Base-by-base conservation (phyloP, 2,329 filamentous ascomycete species). In the Akanthomyces muscarius region DNA sequence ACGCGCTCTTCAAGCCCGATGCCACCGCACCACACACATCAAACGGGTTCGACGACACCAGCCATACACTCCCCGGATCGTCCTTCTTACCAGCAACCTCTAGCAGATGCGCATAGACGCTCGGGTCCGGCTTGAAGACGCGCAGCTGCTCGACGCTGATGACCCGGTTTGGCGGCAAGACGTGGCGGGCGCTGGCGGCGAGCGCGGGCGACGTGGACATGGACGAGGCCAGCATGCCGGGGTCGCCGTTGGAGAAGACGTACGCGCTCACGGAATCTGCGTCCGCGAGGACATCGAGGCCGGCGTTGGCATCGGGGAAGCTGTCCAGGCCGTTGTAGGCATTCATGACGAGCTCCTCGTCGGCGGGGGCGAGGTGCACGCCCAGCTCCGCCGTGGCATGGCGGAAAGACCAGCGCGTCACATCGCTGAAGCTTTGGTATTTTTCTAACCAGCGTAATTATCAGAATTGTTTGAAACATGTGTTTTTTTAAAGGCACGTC, bases 41-140 rank as follows among this genome's bases (percentile, higher is more conserved):
- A 71, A 92, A 92, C 2, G 89, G 86, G 70, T 92, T 92, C 1
- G 85, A 84, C 67, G 83, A 89, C 6, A 93, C 81, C 8, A 92
- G 73, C 87, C 89, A 91, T 16, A 91, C 78, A 30, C 82, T 76
- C 1, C 71, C 75, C 66, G 80, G 76, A 21, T 79, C 68, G 0
- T 73, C 75, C 45, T 75, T 67, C 68, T 81, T 82, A 3, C 81
- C 81, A 2, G 81, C 77, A 42, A 77, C 76, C 66, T 79, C 67
- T 1, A 83, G 79, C 28, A 91, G 75, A 70, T 89, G 78, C n/a
- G 77, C 66, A 69, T 92, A 92, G 2, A 83, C 80, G 57, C 79
- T 81, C 1, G 78, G 82, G 45, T 84, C 79, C 0, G 90, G 89
- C 72, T 93, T 92, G 74, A 84, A 92, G 56, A 78, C 80, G 65